Conservation (phyloP, 1,284 basidiomycete species). For the Cutaneotrichosporon cutaneum region DNA sequence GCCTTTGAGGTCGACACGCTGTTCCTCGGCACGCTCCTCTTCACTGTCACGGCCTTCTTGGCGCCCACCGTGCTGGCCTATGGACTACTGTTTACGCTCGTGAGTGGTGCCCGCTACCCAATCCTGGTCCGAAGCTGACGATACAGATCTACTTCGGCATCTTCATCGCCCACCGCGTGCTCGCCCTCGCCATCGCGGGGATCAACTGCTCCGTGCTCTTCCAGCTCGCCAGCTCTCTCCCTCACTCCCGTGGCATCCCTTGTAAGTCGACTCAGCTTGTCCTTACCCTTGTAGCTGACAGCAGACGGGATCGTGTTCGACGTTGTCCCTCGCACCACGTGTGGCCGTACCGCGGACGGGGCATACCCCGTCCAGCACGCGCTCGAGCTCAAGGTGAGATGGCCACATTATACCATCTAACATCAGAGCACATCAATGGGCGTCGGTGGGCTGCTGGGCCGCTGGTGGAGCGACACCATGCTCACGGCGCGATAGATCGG, state of each 20-base stretch:
- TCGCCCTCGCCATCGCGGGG: neutral
- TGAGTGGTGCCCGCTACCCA: conserved; percentile 53
- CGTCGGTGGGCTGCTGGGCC: neutral
- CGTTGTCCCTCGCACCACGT: neutral
- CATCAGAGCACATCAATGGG: conserved; percentile 6
- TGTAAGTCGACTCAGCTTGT: conserved; percentile 1
- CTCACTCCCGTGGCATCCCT: conserved; percentile 1
- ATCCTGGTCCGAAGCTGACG: conserved; percentile 14
- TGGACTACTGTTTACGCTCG: conserved; percentile 74
- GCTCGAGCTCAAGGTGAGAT: conserved; percentile 10
- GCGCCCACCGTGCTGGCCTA: conserved; percentile 87
- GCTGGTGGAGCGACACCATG: neutral
- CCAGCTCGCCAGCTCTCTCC: neutral
- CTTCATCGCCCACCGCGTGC: neutral
- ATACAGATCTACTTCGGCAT: conserved; percentile 16
- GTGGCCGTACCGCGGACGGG: neutral
- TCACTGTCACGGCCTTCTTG: conserved; percentile 86
- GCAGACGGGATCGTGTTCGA: conserved; percentile 9
- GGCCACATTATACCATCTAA: no score
- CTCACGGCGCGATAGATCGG: neutral
- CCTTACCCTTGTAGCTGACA: neutral
- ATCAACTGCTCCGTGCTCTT: conserved; percentile 15
- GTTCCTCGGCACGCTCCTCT: conserved; percentile 88
- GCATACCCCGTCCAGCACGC: neutral
- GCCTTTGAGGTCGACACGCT: conserved; percentile 92